Conservation (phyloP, 2,329 filamentous ascomycete species). For the Xylaria sp. region DNA sequence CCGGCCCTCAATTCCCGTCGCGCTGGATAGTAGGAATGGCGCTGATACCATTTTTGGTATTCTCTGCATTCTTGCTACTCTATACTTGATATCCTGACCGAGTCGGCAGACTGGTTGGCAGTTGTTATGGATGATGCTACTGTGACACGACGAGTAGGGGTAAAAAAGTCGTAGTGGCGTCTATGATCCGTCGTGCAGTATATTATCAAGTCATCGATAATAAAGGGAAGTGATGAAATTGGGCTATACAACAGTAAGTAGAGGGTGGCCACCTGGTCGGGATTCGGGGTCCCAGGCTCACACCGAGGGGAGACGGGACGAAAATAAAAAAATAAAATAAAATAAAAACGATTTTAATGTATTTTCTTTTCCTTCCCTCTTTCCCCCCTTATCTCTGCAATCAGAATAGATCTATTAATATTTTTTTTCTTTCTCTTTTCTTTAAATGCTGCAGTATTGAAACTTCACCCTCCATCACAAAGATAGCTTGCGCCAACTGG, state of each 20-base stretch:
- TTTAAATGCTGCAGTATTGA: constrained; percentile 16
- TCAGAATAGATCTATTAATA: not conserved
- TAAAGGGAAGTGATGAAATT: constrained; percentile 1
- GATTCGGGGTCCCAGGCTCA: constrained; percentile 6
- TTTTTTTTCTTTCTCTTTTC: not conserved
- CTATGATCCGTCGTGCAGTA: constrained; percentile 5
- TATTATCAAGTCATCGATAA: not conserved
- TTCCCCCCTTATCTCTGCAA: not conserved
- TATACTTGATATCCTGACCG: constrained; percentile 14
- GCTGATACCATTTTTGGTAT: constrained; percentile 28
- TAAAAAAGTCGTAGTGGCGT: constrained; percentile 15
- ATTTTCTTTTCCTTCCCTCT: not conserved
- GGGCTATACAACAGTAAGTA: constrained; percentile 18
- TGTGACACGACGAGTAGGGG: constrained; percentile 15
- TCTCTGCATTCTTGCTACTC: constrained; percentile 8
- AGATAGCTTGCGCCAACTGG: constrained; percentile 37
- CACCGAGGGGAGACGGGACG: constrained; percentile 13
- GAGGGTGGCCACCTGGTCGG: constrained; percentile 21
- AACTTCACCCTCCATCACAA: constrained; percentile 30
- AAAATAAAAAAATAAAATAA: constrained; percentile 8
- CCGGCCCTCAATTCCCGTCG: constrained; percentile 31
- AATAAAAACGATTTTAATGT: constrained; percentile 1
- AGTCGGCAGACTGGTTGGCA: constrained; percentile 16
- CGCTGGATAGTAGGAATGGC: constrained; percentile 31
- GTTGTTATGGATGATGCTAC: constrained; percentile 23